These are phyloP conservation scores for Hortaea werneckii DNA, from an alignment of 2,329 filamentous ascomycete species.

Conservation along the genomic window DNA sequence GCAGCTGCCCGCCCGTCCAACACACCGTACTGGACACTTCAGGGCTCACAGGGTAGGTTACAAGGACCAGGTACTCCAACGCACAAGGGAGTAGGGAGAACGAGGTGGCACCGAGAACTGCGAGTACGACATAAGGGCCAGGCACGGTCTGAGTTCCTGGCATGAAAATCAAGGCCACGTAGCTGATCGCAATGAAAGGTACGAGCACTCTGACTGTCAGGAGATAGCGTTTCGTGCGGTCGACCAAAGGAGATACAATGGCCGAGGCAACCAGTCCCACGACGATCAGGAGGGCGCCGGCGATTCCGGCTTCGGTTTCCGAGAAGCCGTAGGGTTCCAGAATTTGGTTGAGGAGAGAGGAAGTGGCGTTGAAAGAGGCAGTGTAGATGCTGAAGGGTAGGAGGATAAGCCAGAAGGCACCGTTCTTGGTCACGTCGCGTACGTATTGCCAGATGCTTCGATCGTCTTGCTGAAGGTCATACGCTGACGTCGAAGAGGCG, in stretches of 20 bases:
- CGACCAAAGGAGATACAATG: constrained; percentile 68
- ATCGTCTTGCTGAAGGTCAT: constrained; percentile 40
- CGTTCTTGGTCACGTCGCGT: constrained; percentile 37
- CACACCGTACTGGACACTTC: constrained; percentile 75
- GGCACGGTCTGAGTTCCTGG: constrained; percentile 51
- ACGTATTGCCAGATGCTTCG: constrained; percentile 36
- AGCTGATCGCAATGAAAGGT: constrained; percentile 57
- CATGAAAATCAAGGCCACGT: constrained; percentile 75
- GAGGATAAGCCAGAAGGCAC: constrained; percentile 71
- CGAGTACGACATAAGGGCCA: constrained; percentile 65
- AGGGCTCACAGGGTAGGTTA: constrained; percentile 76
- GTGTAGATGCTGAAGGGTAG: constrained; percentile 78
- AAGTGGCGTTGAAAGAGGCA: constrained; percentile 87
- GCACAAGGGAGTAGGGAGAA: constrained; percentile 77
- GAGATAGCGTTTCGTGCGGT: constrained; percentile 73
- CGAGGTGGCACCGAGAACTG: constrained; percentile 65
- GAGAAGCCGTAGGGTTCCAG: constrained; percentile 75
- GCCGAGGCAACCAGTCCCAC: constrained; percentile 73
- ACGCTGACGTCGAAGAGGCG: constrained; percentile 53
- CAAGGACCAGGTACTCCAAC: constrained; percentile 77
- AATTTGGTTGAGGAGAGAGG: constrained; percentile 82
- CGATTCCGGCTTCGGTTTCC: constrained; percentile 79
- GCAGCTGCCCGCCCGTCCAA: constrained; percentile 77
- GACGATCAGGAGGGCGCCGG: constrained; percentile 78
- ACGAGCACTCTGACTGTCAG: constrained; percentile 61